Evolutionary conservation across 257 asterid genomes (phyloP).

Genomic region (Ligustrum vulgare): DNA sequence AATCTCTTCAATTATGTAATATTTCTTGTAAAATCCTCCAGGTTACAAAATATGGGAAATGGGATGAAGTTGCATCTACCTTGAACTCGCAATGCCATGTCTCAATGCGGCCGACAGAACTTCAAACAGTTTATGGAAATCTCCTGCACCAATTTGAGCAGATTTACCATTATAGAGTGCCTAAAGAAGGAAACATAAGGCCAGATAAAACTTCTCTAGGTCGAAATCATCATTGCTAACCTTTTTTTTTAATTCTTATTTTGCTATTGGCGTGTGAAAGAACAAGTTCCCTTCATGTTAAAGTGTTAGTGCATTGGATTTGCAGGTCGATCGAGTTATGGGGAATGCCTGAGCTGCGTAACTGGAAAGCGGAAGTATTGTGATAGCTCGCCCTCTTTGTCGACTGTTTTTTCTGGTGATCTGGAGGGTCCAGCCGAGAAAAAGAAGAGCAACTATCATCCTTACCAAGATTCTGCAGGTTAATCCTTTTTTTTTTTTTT

Average conservation of each 20-base stretch:
- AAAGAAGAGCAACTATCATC: slow-evolving; percentile 14
- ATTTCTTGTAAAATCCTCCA: slow-evolving; percentile 8
- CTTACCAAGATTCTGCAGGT: slow-evolving; percentile 34
- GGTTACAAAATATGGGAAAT: slow-evolving; percentile 63
- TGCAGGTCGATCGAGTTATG: slow-evolving; percentile 26
- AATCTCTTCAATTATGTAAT: background rate
- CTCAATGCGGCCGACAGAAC: slow-evolving; percentile 43
- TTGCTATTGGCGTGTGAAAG: background rate
- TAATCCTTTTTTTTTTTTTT: background rate
- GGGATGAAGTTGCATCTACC: slow-evolving; percentile 63
- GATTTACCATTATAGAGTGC: slow-evolving; percentile 44
- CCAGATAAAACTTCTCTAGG: slow-evolving; percentile 31
- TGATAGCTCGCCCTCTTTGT: slow-evolving; percentile 24
- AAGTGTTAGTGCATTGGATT: slow-evolving; percentile 3
- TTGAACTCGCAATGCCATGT: slow-evolving; percentile 29
- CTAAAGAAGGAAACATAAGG: slow-evolving; percentile 32
- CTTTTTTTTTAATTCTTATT: background rate
- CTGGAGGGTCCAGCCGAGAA: slow-evolving; percentile 22
- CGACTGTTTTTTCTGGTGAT: background rate
- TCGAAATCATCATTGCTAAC: background rate
- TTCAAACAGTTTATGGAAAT: slow-evolving; percentile 49
- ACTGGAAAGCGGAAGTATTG: slow-evolving; percentile 39
- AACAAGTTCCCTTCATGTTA: background rate
- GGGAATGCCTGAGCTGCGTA: slow-evolving; percentile 24
- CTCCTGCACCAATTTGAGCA: slow-evolving; percentile 63